Base-by-base conservation (phyloP, 768 basidiomycete genomes). In the Coprinopsis cinerea region DNA sequence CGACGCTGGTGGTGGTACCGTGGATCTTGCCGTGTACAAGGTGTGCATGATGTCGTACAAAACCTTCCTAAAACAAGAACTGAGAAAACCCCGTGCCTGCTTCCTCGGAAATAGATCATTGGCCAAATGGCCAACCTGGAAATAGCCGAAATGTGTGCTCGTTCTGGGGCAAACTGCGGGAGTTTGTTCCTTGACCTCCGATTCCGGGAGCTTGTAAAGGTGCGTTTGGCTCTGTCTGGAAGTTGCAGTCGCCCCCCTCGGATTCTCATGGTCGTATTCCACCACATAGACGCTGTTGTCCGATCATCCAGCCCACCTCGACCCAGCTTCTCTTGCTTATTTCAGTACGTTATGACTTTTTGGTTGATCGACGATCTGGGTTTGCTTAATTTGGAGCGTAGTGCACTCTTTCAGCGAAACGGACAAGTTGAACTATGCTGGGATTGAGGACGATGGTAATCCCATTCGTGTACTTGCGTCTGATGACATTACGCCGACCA, bases 401-500 rank as follows among this genome's bases (percentile, higher is more conserved):
- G 77, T 86, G 85, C 84, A 90, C 57, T 81, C 86, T 5, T 94
- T 92, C 59, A 85, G 86, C 54, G 89, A 93, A 67, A 87, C 88
- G 10, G 90, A 93, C 61, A 93, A 93, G 65, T 69, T 92, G 41
- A 76, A 75, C 25, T 94, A 88, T 61, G 69, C 64, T 52, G 91
- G 92, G 15, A 72, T 81, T 42, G 61, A 63, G 15, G 91, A 93
- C 61, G 92, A 93, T 60, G 81, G 88, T 87, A 63, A 43, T 76
- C 43, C 20, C 27, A 42, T 7, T 45, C 18, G 32, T 25, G 13
- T 43, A 36, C 39, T 27, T 36, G n/a, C 22, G 30, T 20, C 54
- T 43, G 48, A 27, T 22, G 30, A 27, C 41, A 37, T 32, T 48
- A 44, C 25, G 32, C 40, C 11, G 22, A 28, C 18, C 54, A 36